Evolutionary conservation across 2,329 filamentous ascomycete species (phyloP).

Genomic region (Gnomoniopsis sp.): DNA sequence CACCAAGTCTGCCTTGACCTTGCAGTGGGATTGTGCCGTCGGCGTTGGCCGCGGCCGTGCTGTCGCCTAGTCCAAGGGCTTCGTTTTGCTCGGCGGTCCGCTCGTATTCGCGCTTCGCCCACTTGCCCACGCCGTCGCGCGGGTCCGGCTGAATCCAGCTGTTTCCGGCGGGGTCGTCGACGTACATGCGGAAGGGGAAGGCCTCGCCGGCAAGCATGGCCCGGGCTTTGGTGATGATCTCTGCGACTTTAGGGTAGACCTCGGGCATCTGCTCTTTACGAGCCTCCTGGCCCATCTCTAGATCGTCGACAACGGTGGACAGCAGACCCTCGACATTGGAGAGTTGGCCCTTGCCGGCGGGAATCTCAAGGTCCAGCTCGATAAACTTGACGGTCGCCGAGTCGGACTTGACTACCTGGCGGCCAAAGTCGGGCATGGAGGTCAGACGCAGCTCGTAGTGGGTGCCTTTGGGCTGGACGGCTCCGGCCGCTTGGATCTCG

Average conservation of each 20-base stretch:
- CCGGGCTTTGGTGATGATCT: slow-evolving; percentile 69
- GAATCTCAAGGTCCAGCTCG: slow-evolving; percentile 90
- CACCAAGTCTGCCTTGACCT: slow-evolving; percentile 33
- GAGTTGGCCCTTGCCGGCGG: slow-evolving; percentile 83
- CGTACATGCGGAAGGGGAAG: slow-evolving; percentile 82
- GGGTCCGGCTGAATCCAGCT: slow-evolving; percentile 92
- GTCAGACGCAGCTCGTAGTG: slow-evolving; percentile 83
- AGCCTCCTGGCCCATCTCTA: slow-evolving; percentile 77
- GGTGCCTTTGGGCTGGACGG: slow-evolving; percentile 84
- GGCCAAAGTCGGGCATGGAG: slow-evolving; percentile 67
- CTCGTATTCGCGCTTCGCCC: slow-evolving; percentile 78
- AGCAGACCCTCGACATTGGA: slow-evolving; percentile 92
- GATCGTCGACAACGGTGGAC: slow-evolving; percentile 71
- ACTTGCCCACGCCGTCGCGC: slow-evolving; percentile 78
- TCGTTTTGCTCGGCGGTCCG: slow-evolving; percentile 85
- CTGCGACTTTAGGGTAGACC: slow-evolving; percentile 72
- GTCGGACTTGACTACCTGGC: slow-evolving; percentile 91
- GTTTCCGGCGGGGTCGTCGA: slow-evolving; percentile 93
- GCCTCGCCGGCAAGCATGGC: slow-evolving; percentile 73
- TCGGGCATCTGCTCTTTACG: slow-evolving; percentile 77
- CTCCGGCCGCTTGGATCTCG: slow-evolving; percentile 87
- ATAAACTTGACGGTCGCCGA: slow-evolving; percentile 81
- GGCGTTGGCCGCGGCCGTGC: slow-evolving; percentile 43
- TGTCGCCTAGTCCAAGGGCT: slow-evolving; percentile 69
- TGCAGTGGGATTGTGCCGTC: slow-evolving; percentile 50